Conservation (phyloP, 495 filamentous ascomycete species). For the Tuber microsphaerosporum region DNA sequence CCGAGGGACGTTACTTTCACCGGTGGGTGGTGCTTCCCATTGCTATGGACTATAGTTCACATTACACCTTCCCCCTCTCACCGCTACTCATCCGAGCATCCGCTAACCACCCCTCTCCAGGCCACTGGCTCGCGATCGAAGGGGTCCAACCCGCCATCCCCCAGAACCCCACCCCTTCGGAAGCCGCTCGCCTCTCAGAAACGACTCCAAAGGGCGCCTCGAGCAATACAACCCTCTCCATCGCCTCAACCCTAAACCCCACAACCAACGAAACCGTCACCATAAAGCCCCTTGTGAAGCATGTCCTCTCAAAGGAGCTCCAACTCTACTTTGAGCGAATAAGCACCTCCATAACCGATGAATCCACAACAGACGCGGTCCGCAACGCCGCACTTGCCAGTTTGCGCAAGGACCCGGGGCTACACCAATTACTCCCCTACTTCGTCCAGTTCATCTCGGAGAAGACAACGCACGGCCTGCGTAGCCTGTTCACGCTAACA, state of each 20-base stretch:
- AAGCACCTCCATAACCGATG: constrained; percentile 74
- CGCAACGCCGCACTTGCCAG: constrained; percentile 77
- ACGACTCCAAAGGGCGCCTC: constrained; percentile 81
- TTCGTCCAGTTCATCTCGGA: constrained; percentile 90
- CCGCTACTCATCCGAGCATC: background rate
- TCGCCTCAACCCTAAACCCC: constrained; percentile 46
- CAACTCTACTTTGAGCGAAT: constrained; percentile 97
- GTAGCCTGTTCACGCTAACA: constrained; percentile 74
- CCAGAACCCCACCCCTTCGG: constrained; percentile 82
- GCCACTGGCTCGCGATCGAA: constrained; percentile 92
- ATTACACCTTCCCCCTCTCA: background rate
- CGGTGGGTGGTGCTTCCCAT: constrained; percentile 48
- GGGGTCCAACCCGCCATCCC: constrained; percentile 92
- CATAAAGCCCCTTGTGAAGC: constrained; percentile 86
- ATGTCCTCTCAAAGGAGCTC: constrained; percentile 87
- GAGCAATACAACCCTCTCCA: constrained; percentile 72
- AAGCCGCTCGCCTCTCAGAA: constrained; percentile 66
- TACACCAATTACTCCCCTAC: constrained; percentile 92
- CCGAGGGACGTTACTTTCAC: constrained; percentile 89
- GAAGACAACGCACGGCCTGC: constrained; percentile 84
- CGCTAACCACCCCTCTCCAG: constrained; percentile 44
- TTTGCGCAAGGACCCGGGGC: constrained; percentile 74
- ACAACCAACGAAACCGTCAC: constrained; percentile 61
- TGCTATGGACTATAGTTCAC: background rate
- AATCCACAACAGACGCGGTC: constrained; percentile 61